These are phyloP conservation scores for Leucosporidium creatinivorum DNA, from an alignment of 768 basidiomycete species.

Conservation along the genomic window DNA sequence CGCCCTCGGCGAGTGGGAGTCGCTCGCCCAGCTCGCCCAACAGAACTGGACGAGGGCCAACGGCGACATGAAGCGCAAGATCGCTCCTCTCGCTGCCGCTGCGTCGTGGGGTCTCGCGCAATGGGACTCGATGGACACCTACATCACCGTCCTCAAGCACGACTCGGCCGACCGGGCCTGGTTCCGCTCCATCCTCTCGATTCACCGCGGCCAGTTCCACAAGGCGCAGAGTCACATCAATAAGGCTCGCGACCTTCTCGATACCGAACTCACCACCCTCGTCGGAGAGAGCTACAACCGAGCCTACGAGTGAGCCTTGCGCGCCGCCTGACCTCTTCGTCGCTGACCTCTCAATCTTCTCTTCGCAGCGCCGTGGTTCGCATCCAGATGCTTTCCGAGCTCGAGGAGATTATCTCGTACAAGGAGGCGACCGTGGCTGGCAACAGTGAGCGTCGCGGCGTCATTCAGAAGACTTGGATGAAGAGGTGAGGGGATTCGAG, in stretches of 20 bases:
- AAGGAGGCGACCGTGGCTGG: slow-evolving; percentile 72
- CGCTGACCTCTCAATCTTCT: background rate
- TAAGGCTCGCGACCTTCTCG: slow-evolving; percentile 82
- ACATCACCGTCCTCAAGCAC: slow-evolving; percentile 82
- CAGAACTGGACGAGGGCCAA: slow-evolving; percentile 69
- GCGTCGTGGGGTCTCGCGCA: slow-evolving; percentile 95
- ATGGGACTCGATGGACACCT: slow-evolving; percentile 97
- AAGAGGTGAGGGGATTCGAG: slow-evolving; percentile 56
- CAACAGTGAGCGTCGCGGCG: slow-evolving; percentile 81
- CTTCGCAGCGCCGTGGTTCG: slow-evolving; percentile 76
- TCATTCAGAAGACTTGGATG: slow-evolving; percentile 95
- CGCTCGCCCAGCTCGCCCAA: slow-evolving; percentile 73
- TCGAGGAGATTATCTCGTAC: slow-evolving; percentile 94
- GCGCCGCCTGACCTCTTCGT: background rate
- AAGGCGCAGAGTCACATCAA: slow-evolving; percentile 84
- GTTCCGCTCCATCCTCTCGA: slow-evolving; percentile 89
- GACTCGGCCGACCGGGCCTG: slow-evolving; percentile 92
- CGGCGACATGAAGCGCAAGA: slow-evolving; percentile 75
- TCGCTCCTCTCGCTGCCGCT: slow-evolving; percentile 93
- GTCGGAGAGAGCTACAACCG: slow-evolving; percentile 96
- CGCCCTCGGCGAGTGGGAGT: slow-evolving; percentile 96
- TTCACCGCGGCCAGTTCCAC: slow-evolving; percentile 92
- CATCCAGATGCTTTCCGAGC: slow-evolving; percentile 94
- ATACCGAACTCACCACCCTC: slow-evolving; percentile 81
- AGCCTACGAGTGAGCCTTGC: slow-evolving; percentile 73